Evolutionary conservation across 148 eudicot genomes (phyloP).

Genomic region (Bassia scoparia): DNA sequence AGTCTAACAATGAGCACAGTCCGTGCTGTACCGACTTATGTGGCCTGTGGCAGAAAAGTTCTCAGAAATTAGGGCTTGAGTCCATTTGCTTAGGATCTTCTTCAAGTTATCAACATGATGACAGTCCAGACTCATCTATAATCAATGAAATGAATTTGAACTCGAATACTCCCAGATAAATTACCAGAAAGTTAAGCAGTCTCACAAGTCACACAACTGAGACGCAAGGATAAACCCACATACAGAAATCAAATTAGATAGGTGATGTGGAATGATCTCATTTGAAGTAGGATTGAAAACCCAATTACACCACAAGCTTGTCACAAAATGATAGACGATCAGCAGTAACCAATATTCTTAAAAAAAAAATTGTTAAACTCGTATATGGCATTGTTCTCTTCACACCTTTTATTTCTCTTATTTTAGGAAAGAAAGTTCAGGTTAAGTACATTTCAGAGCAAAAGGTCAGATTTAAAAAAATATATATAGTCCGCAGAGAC

Average conservation of each 20-base stretch:
- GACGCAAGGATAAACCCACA: background rate
- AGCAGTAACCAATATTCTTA: no score
- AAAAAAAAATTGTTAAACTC: no score
- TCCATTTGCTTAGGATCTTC: constrained; percentile 23
- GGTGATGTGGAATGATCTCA: no score
- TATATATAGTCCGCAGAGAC: no score
- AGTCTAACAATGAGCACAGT: constrained; percentile 75
- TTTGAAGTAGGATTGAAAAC: no score
- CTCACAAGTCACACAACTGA: background rate
- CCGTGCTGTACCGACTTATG: constrained; percentile 41
- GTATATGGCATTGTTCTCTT: no score
- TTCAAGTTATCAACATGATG: constrained; percentile 26
- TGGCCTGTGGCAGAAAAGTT: constrained; percentile 22
- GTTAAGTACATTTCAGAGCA: no score
- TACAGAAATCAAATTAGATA: background rate
- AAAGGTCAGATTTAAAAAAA: no score
- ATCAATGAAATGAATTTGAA: constrained; percentile 11
- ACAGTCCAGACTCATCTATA: constrained; percentile 31
- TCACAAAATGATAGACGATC: no score
- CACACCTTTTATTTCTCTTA: no score
- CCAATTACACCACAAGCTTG: no score
- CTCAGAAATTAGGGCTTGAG: constrained; percentile 22
- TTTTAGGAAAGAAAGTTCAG: no score
- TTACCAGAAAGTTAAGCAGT: background rate
- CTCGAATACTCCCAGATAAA: background rate